Base-by-base conservation (phyloP, 2,329 filamentous ascomycete species). In the Alternaria sp. region DNA sequence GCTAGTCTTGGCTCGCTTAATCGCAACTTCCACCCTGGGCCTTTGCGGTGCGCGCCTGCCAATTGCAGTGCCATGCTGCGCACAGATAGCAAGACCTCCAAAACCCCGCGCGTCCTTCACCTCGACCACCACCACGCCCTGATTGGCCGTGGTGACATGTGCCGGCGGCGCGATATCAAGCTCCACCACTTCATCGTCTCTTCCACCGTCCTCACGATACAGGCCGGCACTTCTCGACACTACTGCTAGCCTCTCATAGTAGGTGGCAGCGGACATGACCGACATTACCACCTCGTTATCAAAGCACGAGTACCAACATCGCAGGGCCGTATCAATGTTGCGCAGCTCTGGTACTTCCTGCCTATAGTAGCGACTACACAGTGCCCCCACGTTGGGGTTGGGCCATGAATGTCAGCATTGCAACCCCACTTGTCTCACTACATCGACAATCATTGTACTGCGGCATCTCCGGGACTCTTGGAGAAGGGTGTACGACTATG, bases 1-100 rank as follows among this genome's bases (percentile, higher is more conserved):
- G 43, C 55, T 43, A 30, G 30, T 23, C 44, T 60, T 60, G 61
- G 57, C 56, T 63, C 56, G 61, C 61, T 63, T 63, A 63, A 46
- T 43, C 50, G 56, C 61, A 55, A 15, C 57, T 51, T 63, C 56
- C 50, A 46, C 25, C 45, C 49, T 55, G 21, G 20, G 30, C 18
- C 41, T 9, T 21, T 28, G 60, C 43, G n/a, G 54, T 25, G 20
- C n/a, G 60, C 33, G 56, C 60, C 60, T 63, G 56, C 60, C 56
- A 45, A 25, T 47, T 58, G 55, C 26, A 28, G 60, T 18, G 45
- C 21, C 25, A 43, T 14, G 20, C n/a, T 23, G 18, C 23, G n/a
- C 14, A 41, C 21, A 55, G 33, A 56, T 41, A 41, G 20, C 30
- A 45, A n/a, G 23, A 15, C 23, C 41, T 20, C 23, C 46, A 51